Percentiles rank a stretch among this genome's conserved stretches.
phyloP scores from a whole-genome alignment of 164 flowering plant genomes.

The Liquidambar formosana region DNA sequence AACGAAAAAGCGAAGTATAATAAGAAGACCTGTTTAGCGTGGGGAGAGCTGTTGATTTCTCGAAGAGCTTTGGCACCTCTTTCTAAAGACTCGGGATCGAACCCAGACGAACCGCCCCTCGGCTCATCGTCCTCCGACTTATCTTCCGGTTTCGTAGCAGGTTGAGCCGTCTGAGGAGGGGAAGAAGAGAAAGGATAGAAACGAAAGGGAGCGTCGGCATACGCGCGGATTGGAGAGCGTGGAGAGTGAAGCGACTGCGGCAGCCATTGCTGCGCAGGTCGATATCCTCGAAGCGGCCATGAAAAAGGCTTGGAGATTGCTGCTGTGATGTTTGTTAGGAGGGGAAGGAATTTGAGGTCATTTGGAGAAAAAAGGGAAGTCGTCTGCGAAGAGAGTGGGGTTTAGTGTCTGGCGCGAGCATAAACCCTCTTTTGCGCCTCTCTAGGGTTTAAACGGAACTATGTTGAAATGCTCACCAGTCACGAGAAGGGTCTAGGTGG shows the following conservation, averaged over 20 bases:
- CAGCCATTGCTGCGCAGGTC: slow-evolving; percentile 42
- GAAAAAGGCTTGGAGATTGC: neutral
- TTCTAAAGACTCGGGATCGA: slow-evolving; percentile 70
- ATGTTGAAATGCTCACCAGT: too few relatives aligned
- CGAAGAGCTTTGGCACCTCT: slow-evolving; percentile 80
- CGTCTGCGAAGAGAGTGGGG: neutral
- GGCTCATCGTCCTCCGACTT: slow-evolving; percentile 45
- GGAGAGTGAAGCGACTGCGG: slow-evolving; percentile 37
- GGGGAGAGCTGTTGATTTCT: slow-evolving; percentile 58
- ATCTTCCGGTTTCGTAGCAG: slow-evolving; percentile 21
- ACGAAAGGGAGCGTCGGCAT: slow-evolving; percentile 53
- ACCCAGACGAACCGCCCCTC: slow-evolving; percentile 38
- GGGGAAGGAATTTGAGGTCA: neutral
- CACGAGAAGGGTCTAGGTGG: neutral
- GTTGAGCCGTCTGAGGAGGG: slow-evolving; percentile 14
- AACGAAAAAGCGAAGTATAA: neutral
- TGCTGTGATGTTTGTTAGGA: neutral
- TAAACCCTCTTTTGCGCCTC: neutral
- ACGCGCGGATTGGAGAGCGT: slow-evolving; percentile 25
- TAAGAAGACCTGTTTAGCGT: slow-evolving; percentile 56
- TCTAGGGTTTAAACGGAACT: slow-evolving; percentile 1
- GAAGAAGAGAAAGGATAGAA: slow-evolving; percentile 42
- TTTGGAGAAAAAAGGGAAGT: neutral
- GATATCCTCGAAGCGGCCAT: slow-evolving; percentile 42
- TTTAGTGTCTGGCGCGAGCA: neutral